These are phyloP conservation scores for Leccinum cinnamomeum DNA, from an alignment of 1,284 basidiomycete genomes.

Conservation along the genomic window DNA sequence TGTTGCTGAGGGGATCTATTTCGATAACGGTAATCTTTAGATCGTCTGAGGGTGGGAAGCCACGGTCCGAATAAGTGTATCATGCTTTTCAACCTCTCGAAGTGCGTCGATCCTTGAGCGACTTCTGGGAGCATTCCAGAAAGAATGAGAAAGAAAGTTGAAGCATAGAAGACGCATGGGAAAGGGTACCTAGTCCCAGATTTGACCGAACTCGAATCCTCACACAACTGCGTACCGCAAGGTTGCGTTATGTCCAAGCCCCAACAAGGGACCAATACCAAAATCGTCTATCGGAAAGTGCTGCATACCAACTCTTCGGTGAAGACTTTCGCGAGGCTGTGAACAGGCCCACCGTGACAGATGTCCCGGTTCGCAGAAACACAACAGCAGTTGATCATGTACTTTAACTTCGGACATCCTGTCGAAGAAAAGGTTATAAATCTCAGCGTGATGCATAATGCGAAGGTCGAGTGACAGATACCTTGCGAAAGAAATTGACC, in stretches of 20 bases:
- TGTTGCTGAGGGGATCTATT: background rate
- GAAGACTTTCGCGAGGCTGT: background rate
- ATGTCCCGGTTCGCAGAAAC: no score
- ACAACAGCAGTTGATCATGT: no score
- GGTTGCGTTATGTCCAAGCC: background rate
- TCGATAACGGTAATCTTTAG: background rate
- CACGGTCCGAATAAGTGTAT: background rate
- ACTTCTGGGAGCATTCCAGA: background rate
- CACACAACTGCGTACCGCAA: background rate
- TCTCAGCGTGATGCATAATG: background rate
- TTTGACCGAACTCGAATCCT: background rate
- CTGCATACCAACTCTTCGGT: background rate
- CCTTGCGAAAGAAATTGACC: background rate
- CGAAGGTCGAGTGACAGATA: background rate
- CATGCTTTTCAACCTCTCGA: background rate
- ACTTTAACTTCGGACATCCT: background rate
- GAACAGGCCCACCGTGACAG: background rate
- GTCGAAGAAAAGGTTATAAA: background rate
- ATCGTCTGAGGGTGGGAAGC: background rate
- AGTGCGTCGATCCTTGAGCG: background rate
- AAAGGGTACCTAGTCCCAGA: background rate
- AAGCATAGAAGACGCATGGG: background rate
- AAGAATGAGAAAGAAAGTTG: background rate
- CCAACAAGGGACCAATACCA: background rate
- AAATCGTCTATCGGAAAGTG: background rate